Evolutionary conservation across 768 basidiomycete genomes (phyloP).

Genomic region (Psilocybe cyanescens): DNA sequence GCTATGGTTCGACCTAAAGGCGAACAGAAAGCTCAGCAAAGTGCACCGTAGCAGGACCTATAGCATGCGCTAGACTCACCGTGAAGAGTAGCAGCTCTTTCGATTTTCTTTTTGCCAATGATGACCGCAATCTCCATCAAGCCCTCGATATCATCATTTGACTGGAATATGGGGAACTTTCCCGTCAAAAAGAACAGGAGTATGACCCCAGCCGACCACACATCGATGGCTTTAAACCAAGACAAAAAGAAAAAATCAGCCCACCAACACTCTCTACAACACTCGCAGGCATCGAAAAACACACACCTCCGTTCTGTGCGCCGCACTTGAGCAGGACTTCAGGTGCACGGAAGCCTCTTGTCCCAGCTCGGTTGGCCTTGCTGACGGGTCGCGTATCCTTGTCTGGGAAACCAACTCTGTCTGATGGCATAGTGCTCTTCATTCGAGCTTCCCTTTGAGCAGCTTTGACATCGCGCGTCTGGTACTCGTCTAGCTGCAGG

Average conservation of each 20-base stretch:
- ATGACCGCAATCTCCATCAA: constrained; percentile 93
- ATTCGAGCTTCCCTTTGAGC: constrained; percentile 64
- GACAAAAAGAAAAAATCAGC: neutral
- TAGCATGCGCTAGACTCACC: constrained; percentile 54
- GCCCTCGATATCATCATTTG: constrained; percentile 93
- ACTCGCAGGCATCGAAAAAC: neutral
- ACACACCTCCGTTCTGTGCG: constrained; percentile 85
- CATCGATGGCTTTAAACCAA: constrained; percentile 76
- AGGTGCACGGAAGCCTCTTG: constrained; percentile 94
- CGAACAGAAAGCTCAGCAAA: neutral
- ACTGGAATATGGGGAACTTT: constrained; percentile 94
- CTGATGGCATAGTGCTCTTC: constrained; percentile 56
- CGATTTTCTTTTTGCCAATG: constrained; percentile 82
- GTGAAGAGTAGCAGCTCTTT: constrained; percentile 84
- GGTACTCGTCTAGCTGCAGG: constrained; percentile 45
- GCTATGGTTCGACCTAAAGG: constrained; percentile 85
- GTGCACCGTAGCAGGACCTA: neutral
- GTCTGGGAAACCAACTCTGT: constrained; percentile 77
- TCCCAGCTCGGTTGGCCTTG: constrained; percentile 96
- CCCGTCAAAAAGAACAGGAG: constrained; percentile 89
- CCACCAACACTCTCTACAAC: neutral
- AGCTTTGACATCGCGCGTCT: constrained; percentile 50
- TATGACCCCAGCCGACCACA: constrained; percentile 95
- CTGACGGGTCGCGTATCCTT: constrained; percentile 76
- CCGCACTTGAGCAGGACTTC: constrained; percentile 95